Conservation (phyloP, 2,329 filamentous ascomycete species). For the Hymenoscyphus albidus region DNA sequence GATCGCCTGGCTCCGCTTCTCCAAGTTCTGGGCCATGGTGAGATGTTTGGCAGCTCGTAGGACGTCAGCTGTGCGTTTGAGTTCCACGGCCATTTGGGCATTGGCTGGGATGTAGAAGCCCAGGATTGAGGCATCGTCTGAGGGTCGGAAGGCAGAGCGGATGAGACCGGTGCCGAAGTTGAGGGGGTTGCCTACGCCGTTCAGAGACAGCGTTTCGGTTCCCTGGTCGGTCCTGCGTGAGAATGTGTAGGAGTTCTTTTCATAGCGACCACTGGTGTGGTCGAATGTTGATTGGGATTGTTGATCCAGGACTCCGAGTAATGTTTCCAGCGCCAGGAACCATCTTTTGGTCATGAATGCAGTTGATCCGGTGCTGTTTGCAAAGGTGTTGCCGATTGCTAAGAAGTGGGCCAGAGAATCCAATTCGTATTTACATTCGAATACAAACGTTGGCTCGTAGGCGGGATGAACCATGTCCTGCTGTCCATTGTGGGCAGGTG, state of each 20-base stretch:
- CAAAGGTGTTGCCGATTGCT: slow-evolving; percentile 78
- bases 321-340: slow-evolving; percentile 69
- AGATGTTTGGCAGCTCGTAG: slow-evolving; percentile 56
- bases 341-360: slow-evolving; percentile 77
- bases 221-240: slow-evolving; percentile 73
- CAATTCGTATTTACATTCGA: slow-evolving; percentile 98
- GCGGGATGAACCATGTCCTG: slow-evolving; percentile 79
- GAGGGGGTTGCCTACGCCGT: slow-evolving; percentile 86
- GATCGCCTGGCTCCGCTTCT: slow-evolving; percentile 59
- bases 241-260: slow-evolving; percentile 81
- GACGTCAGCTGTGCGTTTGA: slow-evolving; percentile 68
- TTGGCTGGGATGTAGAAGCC: slow-evolving; percentile 95
- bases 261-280: slow-evolving; percentile 57
- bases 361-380: slow-evolving; percentile 71
- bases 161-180: slow-evolving; percentile 80
- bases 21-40: slow-evolving; percentile 52
- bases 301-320: slow-evolving; percentile 70
- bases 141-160: slow-evolving; percentile 88
- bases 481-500: slow-evolving; percentile 71
- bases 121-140: slow-evolving; percentile 90
- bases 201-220: slow-evolving; percentile 83
- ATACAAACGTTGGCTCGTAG: slow-evolving; percentile 81
- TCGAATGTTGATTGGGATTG: slow-evolving; percentile 83
- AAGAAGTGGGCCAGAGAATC: slow-evolving; percentile 94
- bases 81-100: slow-evolving; percentile 90